These are phyloP conservation scores for Microdochium bolleyi DNA, from an alignment of 2,329 filamentous ascomycete species.

Conservation along the genomic window DNA sequence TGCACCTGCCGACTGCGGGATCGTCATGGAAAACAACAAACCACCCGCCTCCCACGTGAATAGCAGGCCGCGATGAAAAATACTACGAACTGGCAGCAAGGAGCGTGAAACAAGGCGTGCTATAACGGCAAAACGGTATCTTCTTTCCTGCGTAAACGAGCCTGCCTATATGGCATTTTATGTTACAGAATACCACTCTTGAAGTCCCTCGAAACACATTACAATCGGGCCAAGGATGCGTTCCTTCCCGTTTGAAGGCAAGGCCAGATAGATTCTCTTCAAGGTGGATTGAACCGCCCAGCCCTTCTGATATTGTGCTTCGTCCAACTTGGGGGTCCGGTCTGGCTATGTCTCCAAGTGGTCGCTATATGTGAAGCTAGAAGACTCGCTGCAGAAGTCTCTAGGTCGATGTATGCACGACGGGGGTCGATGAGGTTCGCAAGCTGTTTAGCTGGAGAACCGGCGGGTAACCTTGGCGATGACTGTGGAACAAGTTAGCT, in stretches of 20 bases:
- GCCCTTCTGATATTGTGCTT: background rate
- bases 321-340: background rate
- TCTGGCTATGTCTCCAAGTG: background rate
- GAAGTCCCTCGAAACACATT: background rate
- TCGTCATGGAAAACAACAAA: too few relatives aligned
- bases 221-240: background rate
- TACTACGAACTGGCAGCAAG: too few relatives aligned
- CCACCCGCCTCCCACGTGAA: too few relatives aligned
- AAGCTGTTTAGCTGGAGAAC: slow-evolving; percentile 55
- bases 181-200: background rate
- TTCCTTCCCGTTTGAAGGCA: background rate
- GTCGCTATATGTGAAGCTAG: background rate
- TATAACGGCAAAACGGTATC: background rate
- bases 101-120: too few relatives aligned
- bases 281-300: too few relatives aligned
- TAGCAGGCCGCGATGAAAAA: too few relatives aligned
- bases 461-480: slow-evolving; percentile 91
- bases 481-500: slow-evolving; percentile 45
- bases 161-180: background rate
- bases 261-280: background rate
- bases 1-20: too few relatives aligned
- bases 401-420: background rate
- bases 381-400: background rate
- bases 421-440: background rate
- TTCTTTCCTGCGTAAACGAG: background rate